phyloP scores from a whole-genome alignment of 1,139 yeast species.

The Hansenula sp. region DNA sequence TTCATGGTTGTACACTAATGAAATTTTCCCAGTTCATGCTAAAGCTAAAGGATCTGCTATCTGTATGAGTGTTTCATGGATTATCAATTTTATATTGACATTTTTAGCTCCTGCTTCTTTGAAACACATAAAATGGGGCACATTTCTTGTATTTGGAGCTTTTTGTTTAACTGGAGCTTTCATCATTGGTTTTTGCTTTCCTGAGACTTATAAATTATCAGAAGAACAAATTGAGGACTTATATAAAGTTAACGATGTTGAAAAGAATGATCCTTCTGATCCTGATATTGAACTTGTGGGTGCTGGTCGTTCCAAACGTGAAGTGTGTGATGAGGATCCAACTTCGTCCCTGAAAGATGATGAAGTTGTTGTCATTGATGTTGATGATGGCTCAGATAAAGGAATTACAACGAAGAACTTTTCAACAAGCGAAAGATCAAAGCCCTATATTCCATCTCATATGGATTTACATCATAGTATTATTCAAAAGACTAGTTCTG shows the following conservation, averaged over 20 bases:
- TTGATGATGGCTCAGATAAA: background rate
- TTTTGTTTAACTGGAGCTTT: constrained; percentile 32
- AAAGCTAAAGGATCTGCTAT: constrained; percentile 49
- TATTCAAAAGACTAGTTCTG: background rate
- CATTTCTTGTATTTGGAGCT: constrained; percentile 38
- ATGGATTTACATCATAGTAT: background rate
- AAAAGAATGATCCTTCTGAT: too few species aligned
- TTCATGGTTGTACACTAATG: constrained; percentile 53
- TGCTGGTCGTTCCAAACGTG: too few species aligned
- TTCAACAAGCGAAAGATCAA: background rate
- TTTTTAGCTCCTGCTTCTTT: constrained; percentile 41
- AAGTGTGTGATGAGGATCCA: too few species aligned
- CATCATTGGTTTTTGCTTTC: constrained; percentile 31
- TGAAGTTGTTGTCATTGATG: background rate
- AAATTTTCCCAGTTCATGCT: constrained; percentile 44
- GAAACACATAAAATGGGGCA: constrained; percentile 34
- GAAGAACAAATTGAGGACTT: constrained; percentile 21
- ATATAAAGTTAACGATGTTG: constrained; percentile 1
- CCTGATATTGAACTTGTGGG: too few species aligned
- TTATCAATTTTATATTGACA: constrained; percentile 36
- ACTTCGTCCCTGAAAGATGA: background rate
- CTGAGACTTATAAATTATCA: constrained; percentile 37
- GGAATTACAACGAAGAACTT: too few species aligned
- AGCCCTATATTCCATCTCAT: background rate
- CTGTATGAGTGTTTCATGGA: constrained; percentile 53